Evolutionary conservation across 1,284 basidiomycete species (phyloP).

Genomic region (Sparassis latifolia): DNA sequence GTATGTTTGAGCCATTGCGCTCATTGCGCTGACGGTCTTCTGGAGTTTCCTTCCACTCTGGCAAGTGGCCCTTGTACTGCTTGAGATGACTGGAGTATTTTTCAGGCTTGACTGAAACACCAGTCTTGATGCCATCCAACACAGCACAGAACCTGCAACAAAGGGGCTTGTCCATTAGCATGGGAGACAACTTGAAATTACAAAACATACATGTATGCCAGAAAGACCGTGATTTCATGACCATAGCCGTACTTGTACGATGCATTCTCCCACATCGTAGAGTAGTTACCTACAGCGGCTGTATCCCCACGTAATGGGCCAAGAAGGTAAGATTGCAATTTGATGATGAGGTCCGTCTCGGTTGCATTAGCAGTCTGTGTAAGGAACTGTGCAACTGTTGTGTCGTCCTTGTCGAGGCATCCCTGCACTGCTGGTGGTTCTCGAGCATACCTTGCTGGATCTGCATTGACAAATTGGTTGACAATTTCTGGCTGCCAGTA

Average conservation of each 20-base stretch:
- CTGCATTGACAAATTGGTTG: slow-evolving; percentile 41
- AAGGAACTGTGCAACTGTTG: slow-evolving; percentile 37
- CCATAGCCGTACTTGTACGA: slow-evolving; percentile 45
- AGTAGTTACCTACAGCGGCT: slow-evolving; percentile 48
- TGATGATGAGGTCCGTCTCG: slow-evolving; percentile 23
- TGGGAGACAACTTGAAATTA: neutral
- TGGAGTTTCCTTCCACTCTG: slow-evolving; percentile 32
- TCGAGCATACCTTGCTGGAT: slow-evolving; percentile 34
- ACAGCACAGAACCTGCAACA: slow-evolving; percentile 47
- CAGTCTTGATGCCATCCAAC: slow-evolving; percentile 58
- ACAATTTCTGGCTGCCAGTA: slow-evolving; percentile 42
- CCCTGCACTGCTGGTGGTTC: slow-evolving; percentile 35
- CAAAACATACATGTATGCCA: slow-evolving; percentile 54
- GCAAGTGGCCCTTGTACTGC: slow-evolving; percentile 6
- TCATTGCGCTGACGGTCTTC: slow-evolving; percentile 7
- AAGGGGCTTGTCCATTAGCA: neutral
- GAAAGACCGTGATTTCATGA: slow-evolving; percentile 39
- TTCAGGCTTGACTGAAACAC: slow-evolving; percentile 35
- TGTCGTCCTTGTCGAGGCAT: slow-evolving; percentile 37
- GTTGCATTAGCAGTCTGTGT: slow-evolving; percentile 10
- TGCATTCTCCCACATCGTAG: slow-evolving; percentile 48
- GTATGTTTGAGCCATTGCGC: neutral
- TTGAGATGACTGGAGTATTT: slow-evolving; percentile 20
- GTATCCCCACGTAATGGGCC: slow-evolving; percentile 35
- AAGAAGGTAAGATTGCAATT: slow-evolving; percentile 43